Evolutionary conservation across 768 basidiomycete genomes (phyloP).

Genomic region (Trametes punicea): DNA sequence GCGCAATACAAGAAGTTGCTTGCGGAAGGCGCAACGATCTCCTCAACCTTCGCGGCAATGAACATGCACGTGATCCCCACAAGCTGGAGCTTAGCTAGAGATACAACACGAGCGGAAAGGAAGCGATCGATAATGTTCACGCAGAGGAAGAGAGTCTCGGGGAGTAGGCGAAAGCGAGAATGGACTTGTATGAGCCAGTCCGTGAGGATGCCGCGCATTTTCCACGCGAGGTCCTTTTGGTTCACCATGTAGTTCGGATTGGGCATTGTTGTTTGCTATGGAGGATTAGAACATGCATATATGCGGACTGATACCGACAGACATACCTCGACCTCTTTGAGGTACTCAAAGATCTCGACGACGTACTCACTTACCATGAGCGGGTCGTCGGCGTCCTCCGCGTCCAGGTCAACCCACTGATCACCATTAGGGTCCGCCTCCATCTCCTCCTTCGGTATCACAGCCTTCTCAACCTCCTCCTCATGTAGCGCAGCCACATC

Average conservation of each 20-base stretch:
- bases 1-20: slow-evolving; percentile 76
- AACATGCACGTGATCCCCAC: slow-evolving; percentile 88
- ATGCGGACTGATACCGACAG: slow-evolving; percentile 4
- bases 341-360: slow-evolving; percentile 87
- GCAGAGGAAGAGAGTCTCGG: slow-evolving; percentile 89
- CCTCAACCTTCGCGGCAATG: slow-evolving; percentile 89
- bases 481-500: slow-evolving; percentile 43
- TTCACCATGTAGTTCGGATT: slow-evolving; percentile 80
- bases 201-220: slow-evolving; percentile 82
- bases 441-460: slow-evolving; percentile 39
- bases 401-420: slow-evolving; percentile 90
- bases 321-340: slow-evolving; percentile 77
- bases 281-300: slow-evolving; percentile 12
- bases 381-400: slow-evolving; percentile 89
- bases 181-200: slow-evolving; percentile 96
- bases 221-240: slow-evolving; percentile 84
- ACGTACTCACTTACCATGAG: slow-evolving; percentile 98
- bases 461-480: slow-evolving; percentile 32
- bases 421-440: slow-evolving; percentile 65
- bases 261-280: slow-evolving; percentile 73
- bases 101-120: slow-evolving; percentile 55
- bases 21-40: slow-evolving; percentile 85
- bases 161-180: slow-evolving; percentile 76
- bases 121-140: slow-evolving; percentile 78
- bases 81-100: slow-evolving; percentile 63